phyloP scores from a whole-genome alignment of 2,329 filamentous ascomycete species.

The Phialemoniopsis sp. region DNA sequence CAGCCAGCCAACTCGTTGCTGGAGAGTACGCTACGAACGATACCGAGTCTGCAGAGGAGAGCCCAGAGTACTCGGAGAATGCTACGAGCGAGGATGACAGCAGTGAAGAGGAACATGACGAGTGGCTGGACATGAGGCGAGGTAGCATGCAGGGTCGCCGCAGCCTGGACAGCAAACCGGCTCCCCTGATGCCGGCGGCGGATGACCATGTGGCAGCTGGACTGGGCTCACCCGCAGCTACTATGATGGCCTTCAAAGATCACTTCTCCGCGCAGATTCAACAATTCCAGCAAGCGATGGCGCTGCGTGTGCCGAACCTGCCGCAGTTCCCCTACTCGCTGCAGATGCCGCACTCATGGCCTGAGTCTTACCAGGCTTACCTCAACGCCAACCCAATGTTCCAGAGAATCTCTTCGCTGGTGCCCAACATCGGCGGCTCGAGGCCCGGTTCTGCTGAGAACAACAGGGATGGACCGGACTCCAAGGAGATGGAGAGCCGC shows the following conservation, averaged over 20 bases:
- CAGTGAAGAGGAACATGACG: conserved; percentile 32
- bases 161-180: conserved; percentile 12
- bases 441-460: conserved; percentile 35
- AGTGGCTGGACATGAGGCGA: conserved; percentile 28
- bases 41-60: conserved; percentile 21
- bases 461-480: conserved; percentile 23
- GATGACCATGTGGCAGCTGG: conserved; percentile 24
- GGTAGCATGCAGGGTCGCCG: conserved; percentile 15
- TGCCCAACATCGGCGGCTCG: conserved; percentile 57
- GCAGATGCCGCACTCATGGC: conserved; percentile 58
- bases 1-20: conserved; percentile 30
- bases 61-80: conserved; percentile 38
- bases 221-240: conserved; percentile 51
- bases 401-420: conserved; percentile 67
- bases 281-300: conserved; percentile 69
- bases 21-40: conserved; percentile 36
- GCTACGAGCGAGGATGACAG: conserved; percentile 39
- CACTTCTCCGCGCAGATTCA: conserved; percentile 71
- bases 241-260: conserved; percentile 68
- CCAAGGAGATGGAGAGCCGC: conserved; percentile 45
- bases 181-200: conserved; percentile 9
- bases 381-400: conserved; percentile 57
- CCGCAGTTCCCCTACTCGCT: conserved; percentile 58
- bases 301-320: conserved; percentile 61
- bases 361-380: conserved; percentile 69